These are phyloP conservation scores for Flaveria robusta DNA, from an alignment of 129 eudicot genomes.

Conservation along the genomic window DNA sequence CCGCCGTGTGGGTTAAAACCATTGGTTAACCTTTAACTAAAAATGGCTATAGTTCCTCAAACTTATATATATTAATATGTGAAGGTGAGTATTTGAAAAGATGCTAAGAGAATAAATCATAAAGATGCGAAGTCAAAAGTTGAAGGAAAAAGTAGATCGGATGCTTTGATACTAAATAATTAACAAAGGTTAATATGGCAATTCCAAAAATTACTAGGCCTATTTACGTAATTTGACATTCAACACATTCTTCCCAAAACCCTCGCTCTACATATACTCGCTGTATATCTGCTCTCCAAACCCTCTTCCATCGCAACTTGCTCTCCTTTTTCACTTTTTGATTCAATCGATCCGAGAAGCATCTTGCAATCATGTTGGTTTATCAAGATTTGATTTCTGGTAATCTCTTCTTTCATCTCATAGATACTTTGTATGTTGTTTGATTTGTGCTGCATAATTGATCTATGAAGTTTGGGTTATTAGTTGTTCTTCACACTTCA, in stretches of 20 bases:
- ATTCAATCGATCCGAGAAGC: conserved; percentile 33
- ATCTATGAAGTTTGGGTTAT: not conserved
- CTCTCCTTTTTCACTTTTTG: not conserved
- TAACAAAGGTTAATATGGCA: conserved; percentile 18
- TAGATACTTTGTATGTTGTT: not conserved
- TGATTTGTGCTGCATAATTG: conserved; percentile 3
- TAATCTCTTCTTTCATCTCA: conserved; percentile 7
- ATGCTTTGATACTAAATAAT: conserved; percentile 30
- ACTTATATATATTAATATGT: not conserved
- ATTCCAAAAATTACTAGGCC: not conserved
- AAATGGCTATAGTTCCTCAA: no score
- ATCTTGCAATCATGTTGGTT: conserved; percentile 58
- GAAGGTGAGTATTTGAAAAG: not conserved
- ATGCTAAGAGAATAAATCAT: conserved; percentile 23
- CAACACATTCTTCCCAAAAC: conserved; percentile 24
- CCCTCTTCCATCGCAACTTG: conserved; percentile 41
- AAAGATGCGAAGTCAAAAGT: conserved; percentile 35
- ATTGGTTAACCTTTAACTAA: no score
- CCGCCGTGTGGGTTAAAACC: no score
- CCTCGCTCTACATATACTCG: conserved; percentile 34
- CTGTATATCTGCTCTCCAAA: conserved; percentile 28
- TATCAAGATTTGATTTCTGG: conserved; percentile 62
- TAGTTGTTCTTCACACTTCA: not conserved
- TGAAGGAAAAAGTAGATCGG: conserved; percentile 4
- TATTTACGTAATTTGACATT: conserved; percentile 20